These are phyloP conservation scores for Asparagopsis taxiformis DNA, from an alignment of 31 red algal species.

Conservation along the genomic window DNA sequence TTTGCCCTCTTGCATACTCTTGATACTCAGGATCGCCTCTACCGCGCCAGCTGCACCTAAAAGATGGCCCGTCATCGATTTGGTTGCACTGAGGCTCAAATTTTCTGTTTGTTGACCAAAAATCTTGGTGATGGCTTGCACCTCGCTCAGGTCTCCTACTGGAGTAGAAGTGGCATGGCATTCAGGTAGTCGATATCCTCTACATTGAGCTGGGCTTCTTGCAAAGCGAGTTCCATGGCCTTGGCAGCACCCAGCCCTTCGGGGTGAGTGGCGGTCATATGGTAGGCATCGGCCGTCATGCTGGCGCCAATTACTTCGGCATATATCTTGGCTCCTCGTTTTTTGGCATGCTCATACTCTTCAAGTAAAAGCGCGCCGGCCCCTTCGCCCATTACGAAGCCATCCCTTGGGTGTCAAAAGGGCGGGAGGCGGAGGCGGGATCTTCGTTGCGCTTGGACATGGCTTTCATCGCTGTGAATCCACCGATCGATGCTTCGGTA, in stretches of 20 bases:
- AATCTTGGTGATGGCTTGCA: slow-evolving; percentile 28
- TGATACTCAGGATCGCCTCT: slow-evolving; percentile 19
- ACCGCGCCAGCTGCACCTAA: slow-evolving; percentile 67
- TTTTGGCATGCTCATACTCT: slow-evolving; percentile 33
- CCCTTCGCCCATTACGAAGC: slow-evolving; percentile 76
- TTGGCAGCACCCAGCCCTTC: slow-evolving; percentile 41
- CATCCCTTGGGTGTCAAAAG: slow-evolving; percentile 59
- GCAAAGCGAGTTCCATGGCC: slow-evolving; percentile 36
- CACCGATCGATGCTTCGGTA: slow-evolving; percentile 17
- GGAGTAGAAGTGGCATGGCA: slow-evolving; percentile 75
- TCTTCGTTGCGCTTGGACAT: slow-evolving; percentile 9
- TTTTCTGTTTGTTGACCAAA: background rate
- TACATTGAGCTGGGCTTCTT: background rate
- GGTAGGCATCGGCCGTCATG: slow-evolving; percentile 45
- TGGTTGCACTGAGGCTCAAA: slow-evolving; percentile 43
- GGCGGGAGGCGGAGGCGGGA: slow-evolving; percentile 33
- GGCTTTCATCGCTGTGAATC: slow-evolving; percentile 42
- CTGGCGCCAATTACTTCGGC: slow-evolving; percentile 46
- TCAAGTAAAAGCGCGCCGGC: slow-evolving; percentile 60
- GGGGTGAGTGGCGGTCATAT: slow-evolving; percentile 59
- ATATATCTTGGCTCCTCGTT: slow-evolving; percentile 25
- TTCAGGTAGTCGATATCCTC: slow-evolving; percentile 62
- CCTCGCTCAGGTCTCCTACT: slow-evolving; percentile 45
- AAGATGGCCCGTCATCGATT: slow-evolving; percentile 60
- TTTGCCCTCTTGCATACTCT: too few relatives aligned